Evolutionary conservation across 2,329 filamentous ascomycete genomes (phyloP).

Genomic region (Alternaria alternata): DNA sequence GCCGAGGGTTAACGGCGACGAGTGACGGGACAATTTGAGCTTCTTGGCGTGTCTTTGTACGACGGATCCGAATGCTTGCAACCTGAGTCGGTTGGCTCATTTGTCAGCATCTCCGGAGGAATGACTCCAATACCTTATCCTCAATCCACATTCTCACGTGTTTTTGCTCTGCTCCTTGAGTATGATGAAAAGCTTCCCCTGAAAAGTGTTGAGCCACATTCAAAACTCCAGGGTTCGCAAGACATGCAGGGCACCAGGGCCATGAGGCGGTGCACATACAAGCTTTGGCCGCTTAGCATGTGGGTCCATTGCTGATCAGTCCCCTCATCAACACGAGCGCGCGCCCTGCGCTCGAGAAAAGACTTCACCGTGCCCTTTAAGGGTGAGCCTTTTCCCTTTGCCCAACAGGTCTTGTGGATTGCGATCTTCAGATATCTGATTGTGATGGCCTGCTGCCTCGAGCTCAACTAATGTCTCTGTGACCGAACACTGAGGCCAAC

Average conservation of each 20-base stretch:
- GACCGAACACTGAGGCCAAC: background rate
- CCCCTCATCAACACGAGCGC: background rate
- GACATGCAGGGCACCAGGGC: slow-evolving; percentile 29
- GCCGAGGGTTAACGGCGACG: slow-evolving; percentile 39
- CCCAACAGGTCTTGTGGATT: background rate
- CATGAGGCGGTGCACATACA: slow-evolving; percentile 27
- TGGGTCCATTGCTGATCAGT: slow-evolving; percentile 14
- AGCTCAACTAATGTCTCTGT: background rate
- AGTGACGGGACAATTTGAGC: slow-evolving; percentile 27
- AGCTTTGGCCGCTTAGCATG: slow-evolving; percentile 21
- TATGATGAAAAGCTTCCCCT: slow-evolving; percentile 12
- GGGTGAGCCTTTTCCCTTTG: background rate
- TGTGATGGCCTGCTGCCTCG: background rate
- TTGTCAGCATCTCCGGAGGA: slow-evolving; percentile 12
- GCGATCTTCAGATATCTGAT: background rate
- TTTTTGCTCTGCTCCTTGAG: slow-evolving; percentile 7
- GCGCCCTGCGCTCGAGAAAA: background rate
- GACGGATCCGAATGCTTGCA: slow-evolving; percentile 14
- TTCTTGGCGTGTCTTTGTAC: slow-evolving; percentile 16
- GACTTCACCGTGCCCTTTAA: background rate
- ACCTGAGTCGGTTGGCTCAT: slow-evolving; percentile 7
- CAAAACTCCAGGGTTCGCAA: slow-evolving; percentile 1
- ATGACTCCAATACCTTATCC: slow-evolving; percentile 16
- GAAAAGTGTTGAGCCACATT: slow-evolving; percentile 15
- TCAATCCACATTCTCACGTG: slow-evolving; percentile 19